phyloP scores from a whole-genome alignment of 768 basidiomycete genomes.

The Chlorophyllum brunneum region DNA sequence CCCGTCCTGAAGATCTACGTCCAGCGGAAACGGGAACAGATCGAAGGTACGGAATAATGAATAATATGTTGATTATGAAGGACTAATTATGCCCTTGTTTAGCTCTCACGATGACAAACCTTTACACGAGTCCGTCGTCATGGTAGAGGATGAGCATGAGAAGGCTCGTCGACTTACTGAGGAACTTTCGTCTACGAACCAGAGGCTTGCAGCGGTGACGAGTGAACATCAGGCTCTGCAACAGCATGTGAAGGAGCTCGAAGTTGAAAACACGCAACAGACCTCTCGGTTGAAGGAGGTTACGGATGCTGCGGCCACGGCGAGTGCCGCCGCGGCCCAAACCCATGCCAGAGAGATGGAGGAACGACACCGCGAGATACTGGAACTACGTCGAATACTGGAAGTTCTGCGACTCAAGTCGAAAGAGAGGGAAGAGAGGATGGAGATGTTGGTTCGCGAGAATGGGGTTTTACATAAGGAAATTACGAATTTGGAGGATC shows the following conservation, averaged over 20 bases:
- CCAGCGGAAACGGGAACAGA: neutral
- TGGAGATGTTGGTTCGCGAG: constrained; percentile 3
- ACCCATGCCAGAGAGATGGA: constrained; percentile 1
- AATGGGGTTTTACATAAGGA: neutral
- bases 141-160: constrained; percentile 3
- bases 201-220: neutral
- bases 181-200: neutral
- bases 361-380: neutral
- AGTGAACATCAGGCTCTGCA: neutral
- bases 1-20: neutral
- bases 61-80: neutral
- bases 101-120: neutral
- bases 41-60: neutral
- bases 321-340: neutral
- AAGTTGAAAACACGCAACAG: neutral
- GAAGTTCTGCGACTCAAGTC: neutral
- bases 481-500: neutral
- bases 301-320: neutral
- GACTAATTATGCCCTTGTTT: neutral
- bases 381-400: neutral
- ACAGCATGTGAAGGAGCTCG: neutral
- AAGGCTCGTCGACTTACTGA: neutral
- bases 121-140: neutral
- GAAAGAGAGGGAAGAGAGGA: neutral
- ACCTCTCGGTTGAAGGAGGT: neutral